phyloP scores from a whole-genome alignment of 2,329 filamentous ascomycete species.

The Magnaporthiopsis poae region DNA sequence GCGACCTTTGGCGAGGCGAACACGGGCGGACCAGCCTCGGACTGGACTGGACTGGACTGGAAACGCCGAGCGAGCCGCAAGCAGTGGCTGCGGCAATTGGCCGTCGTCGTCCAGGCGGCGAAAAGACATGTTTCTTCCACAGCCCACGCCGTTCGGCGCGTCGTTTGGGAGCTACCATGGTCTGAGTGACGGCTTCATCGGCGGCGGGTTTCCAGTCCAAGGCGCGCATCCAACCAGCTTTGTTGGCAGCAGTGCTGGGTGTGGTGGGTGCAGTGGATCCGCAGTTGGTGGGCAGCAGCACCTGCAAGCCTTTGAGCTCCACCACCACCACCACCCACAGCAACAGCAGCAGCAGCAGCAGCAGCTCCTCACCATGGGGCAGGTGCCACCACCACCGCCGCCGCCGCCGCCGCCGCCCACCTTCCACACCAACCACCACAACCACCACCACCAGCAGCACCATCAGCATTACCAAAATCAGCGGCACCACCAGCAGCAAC shows the following conservation, averaged over 20 bases:
- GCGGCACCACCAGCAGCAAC: slow-evolving; percentile 8
- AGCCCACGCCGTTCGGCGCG: slow-evolving; percentile 37
- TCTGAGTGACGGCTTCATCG: slow-evolving; percentile 24
- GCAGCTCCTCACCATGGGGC: no score
- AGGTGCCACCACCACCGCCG: no score
- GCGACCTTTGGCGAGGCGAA: no score
- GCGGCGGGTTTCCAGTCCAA: slow-evolving; percentile 16
- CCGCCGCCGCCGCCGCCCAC: no score
- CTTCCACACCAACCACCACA: slow-evolving; percentile 14
- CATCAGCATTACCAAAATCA: slow-evolving; percentile 13
- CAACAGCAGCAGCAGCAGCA: slow-evolving; percentile 10
- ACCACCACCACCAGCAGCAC: slow-evolving; percentile 13
- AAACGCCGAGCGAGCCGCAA: no score
- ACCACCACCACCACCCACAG: slow-evolving; percentile 14
- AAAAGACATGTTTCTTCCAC: slow-evolving; percentile 45
- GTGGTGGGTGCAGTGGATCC: no score
- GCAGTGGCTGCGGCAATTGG: no score
- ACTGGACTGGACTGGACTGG: no score
- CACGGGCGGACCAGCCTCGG: no score
- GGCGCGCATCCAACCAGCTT: no score
- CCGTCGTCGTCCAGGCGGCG: not conserved
- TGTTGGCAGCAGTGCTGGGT: slow-evolving; percentile 6
- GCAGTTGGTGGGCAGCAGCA: slow-evolving; percentile 12
- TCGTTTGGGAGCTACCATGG: slow-evolving; percentile 33
- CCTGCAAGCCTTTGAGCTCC: slow-evolving; percentile 10